Conservation (phyloP, 164 flowering plant species). For the Stephania japonica region DNA sequence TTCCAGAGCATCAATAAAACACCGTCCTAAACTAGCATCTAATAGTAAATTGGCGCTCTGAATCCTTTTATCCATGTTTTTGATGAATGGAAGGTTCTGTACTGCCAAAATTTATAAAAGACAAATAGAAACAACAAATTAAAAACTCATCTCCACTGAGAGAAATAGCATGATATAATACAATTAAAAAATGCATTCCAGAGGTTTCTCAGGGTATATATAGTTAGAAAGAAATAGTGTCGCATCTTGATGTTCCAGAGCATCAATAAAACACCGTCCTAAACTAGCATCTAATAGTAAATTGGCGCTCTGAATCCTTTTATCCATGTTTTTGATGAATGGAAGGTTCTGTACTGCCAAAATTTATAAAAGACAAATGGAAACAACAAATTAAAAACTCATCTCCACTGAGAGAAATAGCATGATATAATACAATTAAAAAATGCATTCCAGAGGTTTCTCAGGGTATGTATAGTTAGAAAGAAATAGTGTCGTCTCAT, state of each 20-base stretch:
- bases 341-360: constrained; percentile 96
- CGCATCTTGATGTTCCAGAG: constrained; percentile 74
- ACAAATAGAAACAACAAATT: constrained; percentile 12
- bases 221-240: too few relatives aligned
- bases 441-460: neutral
- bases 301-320: constrained; percentile 81
- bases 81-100: constrained; percentile 95
- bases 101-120: constrained; percentile 54
- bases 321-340: constrained; percentile 92
- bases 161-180: neutral
- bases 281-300: constrained; percentile 73
- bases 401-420: neutral
- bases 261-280: constrained; percentile 91
- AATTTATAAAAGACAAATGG: constrained; percentile 28
- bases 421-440: neutral
- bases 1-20: constrained; percentile 84
- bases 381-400: neutral
- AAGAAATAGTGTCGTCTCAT: too few relatives aligned
- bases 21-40: constrained; percentile 89
- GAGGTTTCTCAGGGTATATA: neutral
- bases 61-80: constrained; percentile 92
- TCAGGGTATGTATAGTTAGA: too few relatives aligned
- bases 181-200: neutral
- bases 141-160: neutral
- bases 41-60: constrained; percentile 68